Evolutionary conservation across 768 basidiomycete genomes (phyloP).

Genomic region (Suillus bovinus): DNA sequence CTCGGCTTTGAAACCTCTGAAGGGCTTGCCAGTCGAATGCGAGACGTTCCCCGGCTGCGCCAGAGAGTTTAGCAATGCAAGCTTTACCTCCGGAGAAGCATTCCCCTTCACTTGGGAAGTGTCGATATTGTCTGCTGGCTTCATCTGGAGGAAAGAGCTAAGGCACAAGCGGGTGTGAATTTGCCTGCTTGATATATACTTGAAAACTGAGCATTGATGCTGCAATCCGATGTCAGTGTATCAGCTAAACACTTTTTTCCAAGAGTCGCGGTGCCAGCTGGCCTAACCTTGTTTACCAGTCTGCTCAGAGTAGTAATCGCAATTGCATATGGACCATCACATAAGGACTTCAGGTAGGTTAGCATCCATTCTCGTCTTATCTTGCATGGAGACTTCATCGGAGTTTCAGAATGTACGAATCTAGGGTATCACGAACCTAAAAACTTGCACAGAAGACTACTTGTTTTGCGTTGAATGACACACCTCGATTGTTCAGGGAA

Average conservation of each 20-base stretch:
- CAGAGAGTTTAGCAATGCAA: constrained; percentile 24
- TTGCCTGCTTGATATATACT: neutral
- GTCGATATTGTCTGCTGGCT: constrained; percentile 12
- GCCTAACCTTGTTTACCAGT: neutral
- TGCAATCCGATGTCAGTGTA: neutral
- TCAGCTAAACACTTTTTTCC: too few relatives aligned
- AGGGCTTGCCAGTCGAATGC: constrained; percentile 13
- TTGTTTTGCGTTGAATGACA: neutral
- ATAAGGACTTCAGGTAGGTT: too few relatives aligned
- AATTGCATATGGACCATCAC: neutral
- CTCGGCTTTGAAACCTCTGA: constrained; percentile 23
- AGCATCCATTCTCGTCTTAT: neutral
- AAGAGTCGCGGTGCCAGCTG: neutral
- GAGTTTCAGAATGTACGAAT: neutral
- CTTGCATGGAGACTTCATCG: neutral
- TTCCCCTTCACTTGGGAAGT: constrained; percentile 30
- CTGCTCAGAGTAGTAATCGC: neutral
- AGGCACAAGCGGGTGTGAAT: neutral
- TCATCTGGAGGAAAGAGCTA: neutral
- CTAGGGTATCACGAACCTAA: neutral
- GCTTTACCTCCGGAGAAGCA: constrained; percentile 28
- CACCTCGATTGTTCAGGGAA: too few relatives aligned
- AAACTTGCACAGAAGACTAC: neutral
- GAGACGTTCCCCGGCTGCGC: constrained; percentile 8
- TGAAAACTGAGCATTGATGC: neutral